A percentile compares a stretch with the other conserved stretches of the same genome.
These are phyloP conservation scores for Forsythia suspensa DNA, from an alignment of 257 asterid genomes.

Conservation along the genomic window DNA sequence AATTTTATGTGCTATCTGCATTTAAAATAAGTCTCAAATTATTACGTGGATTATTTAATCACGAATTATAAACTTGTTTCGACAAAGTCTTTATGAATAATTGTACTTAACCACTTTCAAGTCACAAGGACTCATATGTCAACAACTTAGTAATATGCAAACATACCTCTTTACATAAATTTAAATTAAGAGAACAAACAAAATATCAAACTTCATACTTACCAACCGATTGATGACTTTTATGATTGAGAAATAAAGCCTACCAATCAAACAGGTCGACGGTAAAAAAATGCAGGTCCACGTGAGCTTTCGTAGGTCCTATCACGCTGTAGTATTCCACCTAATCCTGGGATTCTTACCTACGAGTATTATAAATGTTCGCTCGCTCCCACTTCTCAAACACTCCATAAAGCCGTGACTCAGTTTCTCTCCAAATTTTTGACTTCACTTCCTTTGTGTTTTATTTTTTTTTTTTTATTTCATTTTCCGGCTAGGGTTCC, in stretches of 20 bases:
- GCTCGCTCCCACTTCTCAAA: slow-evolving; percentile 4
- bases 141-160: background rate
- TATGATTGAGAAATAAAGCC: background rate
- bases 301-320: slow-evolving; percentile 12
- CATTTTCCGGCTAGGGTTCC: slow-evolving; percentile 18
- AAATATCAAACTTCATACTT: too few relatives aligned
- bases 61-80: too few relatives aligned
- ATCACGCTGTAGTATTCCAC: slow-evolving; percentile 15
- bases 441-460: background rate
- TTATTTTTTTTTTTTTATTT: background rate
- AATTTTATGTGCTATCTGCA: too few relatives aligned
- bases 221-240: background rate
- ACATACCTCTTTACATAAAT: too few relatives aligned
- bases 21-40: too few relatives aligned
- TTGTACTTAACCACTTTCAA: too few relatives aligned
- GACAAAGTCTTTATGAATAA: too few relatives aligned
- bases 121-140: background rate
- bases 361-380: slow-evolving; percentile 30
- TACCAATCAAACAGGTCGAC: background rate
- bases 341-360: slow-evolving; percentile 18
- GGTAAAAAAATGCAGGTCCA: background rate
- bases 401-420: slow-evolving; percentile 21
- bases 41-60: too few relatives aligned
- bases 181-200: too few relatives aligned
- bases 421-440: background rate